Evolutionary conservation across 2,329 filamentous ascomycete genomes (phyloP), one percentile per base, ranked within the genome.

Genomic region (Dissoconium aciculare): DNA sequence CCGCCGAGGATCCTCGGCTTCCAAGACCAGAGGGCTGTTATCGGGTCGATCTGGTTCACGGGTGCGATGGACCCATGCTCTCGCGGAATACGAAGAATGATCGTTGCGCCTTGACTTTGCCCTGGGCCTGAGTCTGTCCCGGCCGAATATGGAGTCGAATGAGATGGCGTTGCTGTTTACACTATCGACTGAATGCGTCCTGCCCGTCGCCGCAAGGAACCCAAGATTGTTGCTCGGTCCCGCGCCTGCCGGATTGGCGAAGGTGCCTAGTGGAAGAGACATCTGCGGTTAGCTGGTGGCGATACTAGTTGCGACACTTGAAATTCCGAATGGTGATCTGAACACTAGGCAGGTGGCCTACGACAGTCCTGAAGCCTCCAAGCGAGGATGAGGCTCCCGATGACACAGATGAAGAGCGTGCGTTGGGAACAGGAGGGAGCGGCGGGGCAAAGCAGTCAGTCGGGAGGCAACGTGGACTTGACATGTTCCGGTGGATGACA

Each of bases 271-370:
- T 32, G 40, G 36, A 31, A 41, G 38, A 35, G 39, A 40, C 36
- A 44, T 43, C 33, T 44, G 37, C 28, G 42, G 43, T 42, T 40
- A 46, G 39, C 40, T 30, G 26, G 42, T 32, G 29, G 39, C 36
- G 26, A 26, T n/a, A n/a, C n/a, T n/a, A n/a, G n/a, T n/a, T n/a
- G n/a, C n/a, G n/a, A n/a, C n/a, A n/a, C n/a, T n/a, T n/a, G n/a
- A n/a, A n/a, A n/a, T n/a, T n/a, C n/a, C n/a, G n/a, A n/a, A n/a
- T n/a, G n/a, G n/a, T n/a, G n/a, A n/a, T n/a, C n/a, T n/a, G n/a
- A n/a, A n/a, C n/a, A n/a, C n/a, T n/a, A n/a, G n/a, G n/a, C n/a
- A n/a, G n/a, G n/a, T n/a, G n/a, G n/a, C n/a, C n/a, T n/a, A n/a
- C n/a, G n/a, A n/a, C n/a, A n/a, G n/a, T n/a, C n/a, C n/a, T n/a